Evolutionary conservation across 2,329 filamentous ascomycete species (phyloP).

Genomic region (Colletotrichum sp.): DNA sequence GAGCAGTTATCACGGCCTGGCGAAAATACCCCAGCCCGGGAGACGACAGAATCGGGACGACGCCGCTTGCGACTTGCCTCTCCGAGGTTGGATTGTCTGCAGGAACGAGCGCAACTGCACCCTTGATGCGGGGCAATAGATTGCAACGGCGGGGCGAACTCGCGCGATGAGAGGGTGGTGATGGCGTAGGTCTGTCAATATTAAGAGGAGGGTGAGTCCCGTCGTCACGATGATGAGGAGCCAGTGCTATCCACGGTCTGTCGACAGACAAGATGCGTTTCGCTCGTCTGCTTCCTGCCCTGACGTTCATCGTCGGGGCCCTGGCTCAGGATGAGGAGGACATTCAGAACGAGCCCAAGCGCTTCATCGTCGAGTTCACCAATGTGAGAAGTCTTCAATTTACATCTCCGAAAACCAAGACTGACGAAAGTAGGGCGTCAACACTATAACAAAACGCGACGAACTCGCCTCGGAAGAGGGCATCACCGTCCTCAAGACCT

Average conservation of each 20-base stretch:
- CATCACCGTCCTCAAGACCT: slow-evolving; percentile 6
- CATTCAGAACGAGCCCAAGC: neutral
- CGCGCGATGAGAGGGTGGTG: neutral
- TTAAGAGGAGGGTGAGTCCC: neutral
- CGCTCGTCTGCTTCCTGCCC: neutral
- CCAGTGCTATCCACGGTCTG: too few relatives aligned
- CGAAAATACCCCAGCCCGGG: neutral
- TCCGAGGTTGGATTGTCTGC: slow-evolving; percentile 5
- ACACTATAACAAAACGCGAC: neutral
- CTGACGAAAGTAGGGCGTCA: neutral
- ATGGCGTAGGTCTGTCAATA: neutral
- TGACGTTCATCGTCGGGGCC: neutral
- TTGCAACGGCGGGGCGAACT: neutral
- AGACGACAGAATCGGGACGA: neutral
- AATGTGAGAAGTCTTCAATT: neutral
- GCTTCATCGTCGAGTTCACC: slow-evolving; percentile 18
- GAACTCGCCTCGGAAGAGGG: neutral
- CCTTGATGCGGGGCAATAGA: neutral
- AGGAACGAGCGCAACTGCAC: neutral
- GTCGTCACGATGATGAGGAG: neutral
- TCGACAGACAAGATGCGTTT: neutral
- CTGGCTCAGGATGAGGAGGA: neutral
- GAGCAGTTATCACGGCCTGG: neutral
- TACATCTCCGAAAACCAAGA: rapidly evolving
- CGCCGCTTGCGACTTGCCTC: slow-evolving; percentile 4